Conservation (phyloP, 352 stramenopile genomes). For the Phytophthora parvispora region DNA sequence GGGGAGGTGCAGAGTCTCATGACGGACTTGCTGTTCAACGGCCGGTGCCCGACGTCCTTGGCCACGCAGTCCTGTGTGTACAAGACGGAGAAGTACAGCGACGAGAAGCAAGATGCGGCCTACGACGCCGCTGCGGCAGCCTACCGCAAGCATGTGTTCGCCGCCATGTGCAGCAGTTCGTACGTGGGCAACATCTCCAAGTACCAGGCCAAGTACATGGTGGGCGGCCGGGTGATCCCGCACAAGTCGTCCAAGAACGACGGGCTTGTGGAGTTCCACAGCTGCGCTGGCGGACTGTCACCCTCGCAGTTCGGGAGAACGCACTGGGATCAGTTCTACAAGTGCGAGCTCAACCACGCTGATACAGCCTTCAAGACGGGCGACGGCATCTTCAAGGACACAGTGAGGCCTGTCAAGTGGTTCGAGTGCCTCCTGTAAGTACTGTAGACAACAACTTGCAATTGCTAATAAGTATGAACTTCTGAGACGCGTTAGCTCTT, state of each 20-base stretch:
- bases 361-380: conserved; percentile 61
- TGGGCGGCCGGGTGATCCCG: conserved; percentile 31
- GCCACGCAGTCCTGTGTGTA: conserved; percentile 37
- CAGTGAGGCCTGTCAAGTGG: conserved; percentile 49
- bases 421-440: conserved; percentile 50
- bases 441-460: not conserved
- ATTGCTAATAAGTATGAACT: not conserved
- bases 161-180: conserved; percentile 47
- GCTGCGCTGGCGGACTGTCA: conserved; percentile 40
- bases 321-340: conserved; percentile 41
- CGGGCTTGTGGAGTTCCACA: conserved; percentile 53
- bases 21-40: conserved; percentile 30
- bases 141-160: conserved; percentile 42
- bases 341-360: conserved; percentile 51
- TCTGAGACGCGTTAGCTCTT: too few relatives aligned
- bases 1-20: conserved; percentile 33
- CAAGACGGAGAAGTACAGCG: conserved; percentile 38
- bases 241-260: conserved; percentile 54
- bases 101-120: conserved; percentile 2
- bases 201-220: conserved; percentile 43
- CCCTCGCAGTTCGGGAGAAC: conserved; percentile 32
- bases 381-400: conserved; percentile 47
- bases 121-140: conserved; percentile 36
- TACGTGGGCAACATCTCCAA: conserved; percentile 50
- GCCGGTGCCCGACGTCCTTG: conserved; percentile 39